Base-by-base conservation (phyloP, 2,329 filamentous ascomycete species). In the Lachnellula cervina region DNA sequence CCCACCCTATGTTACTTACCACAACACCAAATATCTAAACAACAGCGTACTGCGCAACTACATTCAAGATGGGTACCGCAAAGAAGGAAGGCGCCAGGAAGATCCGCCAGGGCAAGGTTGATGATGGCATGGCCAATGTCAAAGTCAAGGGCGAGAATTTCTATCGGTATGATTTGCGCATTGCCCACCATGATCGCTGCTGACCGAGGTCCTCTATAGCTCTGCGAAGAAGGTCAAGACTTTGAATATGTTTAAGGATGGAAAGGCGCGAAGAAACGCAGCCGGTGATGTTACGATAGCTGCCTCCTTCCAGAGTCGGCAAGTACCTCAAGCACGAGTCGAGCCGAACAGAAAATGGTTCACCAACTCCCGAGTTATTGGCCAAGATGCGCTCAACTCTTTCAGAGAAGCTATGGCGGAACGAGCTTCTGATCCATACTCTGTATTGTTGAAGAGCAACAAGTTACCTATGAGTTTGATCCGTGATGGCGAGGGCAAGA, bases 301-400 rank as follows among this genome's bases (percentile, higher is more conserved):
- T 62, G 91, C 91, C 49, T 80, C 83, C 16, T 96, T 84, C 74
- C 92, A 97, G 76, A 91, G 87, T 58, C 80, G 84, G 68, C 91
- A 96, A 37, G 75, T 86, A 21, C 92, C 93, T 47, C 83, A 81
- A 57, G 94, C 93, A 64, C 83, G 92, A 63, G 89, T 97, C 69
- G 93, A 97, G 77, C 94, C 94, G 49, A 95, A 97, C 75, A 82
- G 94, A 68, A 95, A 95, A 76, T 99, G 94, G 94, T 99, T 99
- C 76, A 90, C 87, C 67, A 97, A 97, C 73, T 96, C 93, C 35
- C 80, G 94, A 63, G 81, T 84, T 51, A 96, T 97, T 68, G 90
- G 88, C 1, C 93, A 97, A 71, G 90, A 96, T 70, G 89, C 90
- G 3, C 79, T 97, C 60, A 83, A 82, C 45, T 85, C 89, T 2